Evolutionary conservation across 164 flowering plant species (phyloP), one percentile per base, ranked within the genome.

Genomic region (Cinnamomum chago): DNA sequence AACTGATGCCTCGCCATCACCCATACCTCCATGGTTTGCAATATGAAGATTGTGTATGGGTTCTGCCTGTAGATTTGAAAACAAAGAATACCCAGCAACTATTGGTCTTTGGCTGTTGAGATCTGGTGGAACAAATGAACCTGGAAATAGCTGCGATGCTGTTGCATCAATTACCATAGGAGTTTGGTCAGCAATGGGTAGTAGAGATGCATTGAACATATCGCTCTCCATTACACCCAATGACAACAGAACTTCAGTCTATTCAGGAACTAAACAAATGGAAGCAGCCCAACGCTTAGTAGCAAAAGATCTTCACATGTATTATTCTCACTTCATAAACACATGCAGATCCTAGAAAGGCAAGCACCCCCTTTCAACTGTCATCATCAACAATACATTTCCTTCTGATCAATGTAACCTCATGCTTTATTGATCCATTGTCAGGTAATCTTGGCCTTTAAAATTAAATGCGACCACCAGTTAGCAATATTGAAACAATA

Each of bases 11-110:
- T 74, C 60, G 3, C 82, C 65, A 72, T 80, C 78, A 51, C 65
- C 30, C 72, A 72, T 18, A 20, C 77, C 70, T 23, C 58, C 71
- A 68, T 50, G 68, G 69, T 72, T 79, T 65, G 74, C 58, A 1
- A 75, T 20, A 18, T 68, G 75, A 51, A 68, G 72, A 74, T 76
- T 69, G 51, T 72, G 69, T 5, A 73, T 60, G 11, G 75, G 71
- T 50, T 82, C 86, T 52, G 84, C 82, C 58, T 76, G 86, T 50
- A 82, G 20, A 18, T 81, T 58, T 51, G 88, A 62, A 73, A 81
- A 78, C 50, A 78, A 60, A 30, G 90, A 86, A 79, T 82, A 76
- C 64, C 81, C 83, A 73, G 79, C 28, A 75, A 84, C 81, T 58
- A 77, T 69, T 35, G 78, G 84, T 73, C 79, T 81, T 65, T 75